Evolutionary conservation across 805 yeast genomes (phyloP), one percentile per base, ranked within the genome.

Genomic region (Sugiyamaella boreocaroliniensis): DNA sequence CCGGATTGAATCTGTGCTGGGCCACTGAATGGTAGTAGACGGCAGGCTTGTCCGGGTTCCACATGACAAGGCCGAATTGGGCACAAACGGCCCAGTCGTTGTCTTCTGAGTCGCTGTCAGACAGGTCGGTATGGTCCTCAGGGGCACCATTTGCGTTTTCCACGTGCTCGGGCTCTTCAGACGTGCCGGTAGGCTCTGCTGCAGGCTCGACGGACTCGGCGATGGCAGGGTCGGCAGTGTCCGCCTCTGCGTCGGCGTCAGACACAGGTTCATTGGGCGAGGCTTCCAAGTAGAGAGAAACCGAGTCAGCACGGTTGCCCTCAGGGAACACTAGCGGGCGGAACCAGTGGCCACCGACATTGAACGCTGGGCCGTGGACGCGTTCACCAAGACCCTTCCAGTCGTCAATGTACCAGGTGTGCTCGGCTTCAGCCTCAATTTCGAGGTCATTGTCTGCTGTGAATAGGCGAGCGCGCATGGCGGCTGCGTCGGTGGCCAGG

Each of bases 71-170:
- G 3, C 86, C 86, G 69, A 93, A 93, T 62, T 89, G 95, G 2
- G 93, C 95, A 70, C 97, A 89, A n/a, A 81, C 83, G 52, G 82
- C 82, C 96, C 96, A 89, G 52, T 79, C 78, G 2, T 55, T 50
- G 14, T 53, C 56, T 6, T 47, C 50, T 19, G 18, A 15, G 14
- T 40, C 29, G 4, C 29, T 20, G 22, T 12, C 44, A 2, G 44
- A 20, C 26, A 18, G 10, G 22, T 42, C 26, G 22, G 8, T 20
- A 20, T 32, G 6, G 26, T 22, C 43, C 16, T 19, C 32, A 4
- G 14, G 44, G n/a, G 16, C 29, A 15, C 18, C 9, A 19, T 37
- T 45, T 29, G 37, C 45, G 12, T 16, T 40, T 11, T 49, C 22
- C 40, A 19, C 4, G 6, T 8, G 10, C 19, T 34, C 43, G 15